Percentiles rank a stretch among this genome's conserved stretches.
Conservation (phyloP, 768 basidiomycete genomes). For the Tephrocybe sp. region DNA sequence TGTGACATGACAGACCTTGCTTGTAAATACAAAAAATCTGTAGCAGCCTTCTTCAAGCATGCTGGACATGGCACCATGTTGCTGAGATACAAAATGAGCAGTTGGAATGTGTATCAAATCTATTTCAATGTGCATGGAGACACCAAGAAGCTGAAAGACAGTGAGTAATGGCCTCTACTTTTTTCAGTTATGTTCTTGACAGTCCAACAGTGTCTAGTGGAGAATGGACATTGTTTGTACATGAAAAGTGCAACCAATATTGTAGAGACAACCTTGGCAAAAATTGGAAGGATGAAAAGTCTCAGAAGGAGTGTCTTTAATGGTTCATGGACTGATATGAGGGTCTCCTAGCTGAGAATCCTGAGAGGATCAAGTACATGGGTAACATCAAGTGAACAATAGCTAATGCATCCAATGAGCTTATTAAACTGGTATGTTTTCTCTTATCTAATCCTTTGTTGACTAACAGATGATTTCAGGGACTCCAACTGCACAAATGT, state of each 20-base stretch:
- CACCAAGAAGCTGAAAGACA: background rate
- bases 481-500: background rate
- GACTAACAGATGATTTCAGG: background rate
- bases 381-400: background rate
- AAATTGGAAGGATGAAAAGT: constrained; percentile 1
- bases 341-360: background rate
- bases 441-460: background rate
- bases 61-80: background rate
- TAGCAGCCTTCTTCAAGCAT: background rate
- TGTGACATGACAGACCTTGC: background rate
- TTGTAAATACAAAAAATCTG: background rate
- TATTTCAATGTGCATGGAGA: constrained; percentile 1
- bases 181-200: background rate
- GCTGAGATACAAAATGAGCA: background rate
- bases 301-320: background rate
- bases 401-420: background rate
- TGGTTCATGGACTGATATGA: background rate
- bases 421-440: background rate
- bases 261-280: background rate
- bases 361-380: background rate
- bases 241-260: background rate
- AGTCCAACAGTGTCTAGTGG: background rate
- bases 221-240: background rate
- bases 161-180: too few relatives aligned
- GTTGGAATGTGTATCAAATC: constrained; percentile 4